These are phyloP conservation scores for Pythium phragmiticola DNA, from an alignment of 352 stramenopile genomes.

Conservation along the genomic window DNA sequence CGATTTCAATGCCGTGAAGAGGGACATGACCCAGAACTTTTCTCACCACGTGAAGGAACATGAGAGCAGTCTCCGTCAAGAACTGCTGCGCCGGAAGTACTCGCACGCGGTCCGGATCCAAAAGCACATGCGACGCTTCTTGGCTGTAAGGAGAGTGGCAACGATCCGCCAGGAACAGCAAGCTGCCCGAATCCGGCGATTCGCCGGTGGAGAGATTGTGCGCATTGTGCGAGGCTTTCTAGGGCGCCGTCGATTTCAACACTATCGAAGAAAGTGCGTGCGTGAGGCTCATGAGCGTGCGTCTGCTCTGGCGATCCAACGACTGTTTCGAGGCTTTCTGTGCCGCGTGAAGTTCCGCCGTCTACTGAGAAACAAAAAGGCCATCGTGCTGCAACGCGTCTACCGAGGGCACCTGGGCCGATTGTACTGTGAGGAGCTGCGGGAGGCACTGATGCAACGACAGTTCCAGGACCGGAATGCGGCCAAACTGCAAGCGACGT, in stretches of 20 bases:
- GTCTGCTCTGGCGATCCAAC: constrained; percentile 56
- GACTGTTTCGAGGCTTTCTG: constrained; percentile 60
- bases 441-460: constrained; percentile 38
- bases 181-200: constrained; percentile 39
- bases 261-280: constrained; percentile 24
- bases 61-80: constrained; percentile 45
- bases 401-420: constrained; percentile 70
- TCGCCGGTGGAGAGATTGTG: constrained; percentile 64
- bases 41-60: constrained; percentile 45
- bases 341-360: constrained; percentile 48
- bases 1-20: constrained; percentile 45
- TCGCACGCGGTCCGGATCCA: constrained; percentile 51
- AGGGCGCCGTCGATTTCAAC: constrained; percentile 48
- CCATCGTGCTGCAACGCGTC: constrained; percentile 57
- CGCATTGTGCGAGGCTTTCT: constrained; percentile 59
- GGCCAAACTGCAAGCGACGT: constrained; percentile 85
- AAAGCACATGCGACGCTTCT: constrained; percentile 49
- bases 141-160: constrained; percentile 39
- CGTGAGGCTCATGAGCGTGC: constrained; percentile 26
- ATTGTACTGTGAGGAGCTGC: constrained; percentile 34
- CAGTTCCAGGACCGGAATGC: constrained; percentile 57
- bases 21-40: constrained; percentile 46
- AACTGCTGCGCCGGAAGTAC: constrained; percentile 48
- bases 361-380: constrained; percentile 48
- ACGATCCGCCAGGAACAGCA: constrained; percentile 38